phyloP scores from a whole-genome alignment of 1,139 yeast species.

The Casaregolazyma suthepensis region DNA sequence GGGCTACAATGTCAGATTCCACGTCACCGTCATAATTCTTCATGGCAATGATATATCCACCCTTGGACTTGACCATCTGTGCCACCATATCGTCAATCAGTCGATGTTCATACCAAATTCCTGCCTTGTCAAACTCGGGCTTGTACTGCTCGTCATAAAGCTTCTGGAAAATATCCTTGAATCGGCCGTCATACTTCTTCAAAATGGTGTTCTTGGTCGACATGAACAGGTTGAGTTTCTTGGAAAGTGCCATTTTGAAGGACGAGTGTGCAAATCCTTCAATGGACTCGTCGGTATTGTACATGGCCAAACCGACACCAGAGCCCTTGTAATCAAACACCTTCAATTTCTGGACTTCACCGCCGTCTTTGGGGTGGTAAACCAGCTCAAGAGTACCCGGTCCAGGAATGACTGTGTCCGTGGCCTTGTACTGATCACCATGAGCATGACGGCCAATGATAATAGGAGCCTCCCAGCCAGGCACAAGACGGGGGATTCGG shows the following conservation, averaged over 20 bases:
- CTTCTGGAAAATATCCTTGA: slow-evolving; percentile 86
- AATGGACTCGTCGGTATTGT: slow-evolving; percentile 89
- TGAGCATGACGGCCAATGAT: slow-evolving; percentile 96
- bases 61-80: slow-evolving; percentile 92
- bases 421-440: slow-evolving; percentile 95
- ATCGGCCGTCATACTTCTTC: slow-evolving; percentile 88
- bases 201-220: slow-evolving; percentile 93
- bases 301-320: slow-evolving; percentile 91
- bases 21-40: slow-evolving; percentile 98
- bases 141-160: slow-evolving; percentile 69
- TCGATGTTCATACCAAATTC: slow-evolving; percentile 94
- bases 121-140: slow-evolving; percentile 61
- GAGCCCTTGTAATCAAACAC: slow-evolving; percentile 69
- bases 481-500: slow-evolving; percentile 80
- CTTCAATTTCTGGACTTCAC: slow-evolving; percentile 49
- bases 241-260: slow-evolving; percentile 76
- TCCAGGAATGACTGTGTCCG: slow-evolving; percentile 70
- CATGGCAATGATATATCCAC: slow-evolving; percentile 92
- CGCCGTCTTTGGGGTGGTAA: slow-evolving; percentile 65
- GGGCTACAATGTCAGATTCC: slow-evolving; percentile 94
- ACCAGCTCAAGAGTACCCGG: slow-evolving; percentile 77
- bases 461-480: slow-evolving; percentile 92
- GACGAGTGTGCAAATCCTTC: slow-evolving; percentile 88
- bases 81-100: slow-evolving; percentile 98
- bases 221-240: slow-evolving; percentile 71